Evolutionary conservation across 805 yeast genomes (phyloP).

Genomic region (Nakazawaea ambrosiae): DNA sequence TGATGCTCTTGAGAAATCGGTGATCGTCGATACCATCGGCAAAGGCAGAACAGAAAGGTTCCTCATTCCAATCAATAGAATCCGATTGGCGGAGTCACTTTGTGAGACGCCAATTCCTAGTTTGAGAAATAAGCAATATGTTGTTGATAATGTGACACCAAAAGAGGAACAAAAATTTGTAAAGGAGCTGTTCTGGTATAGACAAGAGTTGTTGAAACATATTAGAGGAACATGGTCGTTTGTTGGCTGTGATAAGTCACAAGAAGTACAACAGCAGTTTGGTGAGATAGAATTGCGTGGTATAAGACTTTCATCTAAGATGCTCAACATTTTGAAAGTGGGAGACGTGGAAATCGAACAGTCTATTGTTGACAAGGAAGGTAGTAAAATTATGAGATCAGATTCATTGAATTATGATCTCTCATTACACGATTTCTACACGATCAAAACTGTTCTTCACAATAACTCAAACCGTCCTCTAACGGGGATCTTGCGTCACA

Average conservation of each 20-base stretch:
- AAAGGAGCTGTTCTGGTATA: constrained; percentile 73
- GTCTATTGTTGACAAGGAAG: constrained; percentile 17
- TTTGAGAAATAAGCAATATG: constrained; percentile 60
- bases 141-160: constrained; percentile 46
- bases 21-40: neutral
- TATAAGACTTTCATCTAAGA: constrained; percentile 51
- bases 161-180: constrained; percentile 50
- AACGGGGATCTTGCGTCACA: constrained; percentile 53
- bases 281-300: constrained; percentile 67
- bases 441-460: constrained; percentile 38
- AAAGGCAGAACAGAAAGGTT: constrained; percentile 33
- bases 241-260: neutral
- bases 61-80: constrained; percentile 62
- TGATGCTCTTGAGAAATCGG: constrained; percentile 3
- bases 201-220: constrained; percentile 53
- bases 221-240: constrained; percentile 62
- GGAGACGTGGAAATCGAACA: constrained; percentile 40
- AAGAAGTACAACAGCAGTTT: too few species aligned
- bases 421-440: constrained; percentile 41
- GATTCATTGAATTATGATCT: constrained; percentile 27
- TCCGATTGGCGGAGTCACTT: constrained; percentile 33
- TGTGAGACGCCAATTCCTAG: constrained; percentile 60
- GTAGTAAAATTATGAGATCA: constrained; percentile 12
- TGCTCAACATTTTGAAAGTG: constrained; percentile 48
- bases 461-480: constrained; percentile 39